Evolutionary conservation across 1,139 yeast genomes (phyloP), one percentile per base, ranked within the genome.

Genomic region (Sugiyamaella novakii): DNA sequence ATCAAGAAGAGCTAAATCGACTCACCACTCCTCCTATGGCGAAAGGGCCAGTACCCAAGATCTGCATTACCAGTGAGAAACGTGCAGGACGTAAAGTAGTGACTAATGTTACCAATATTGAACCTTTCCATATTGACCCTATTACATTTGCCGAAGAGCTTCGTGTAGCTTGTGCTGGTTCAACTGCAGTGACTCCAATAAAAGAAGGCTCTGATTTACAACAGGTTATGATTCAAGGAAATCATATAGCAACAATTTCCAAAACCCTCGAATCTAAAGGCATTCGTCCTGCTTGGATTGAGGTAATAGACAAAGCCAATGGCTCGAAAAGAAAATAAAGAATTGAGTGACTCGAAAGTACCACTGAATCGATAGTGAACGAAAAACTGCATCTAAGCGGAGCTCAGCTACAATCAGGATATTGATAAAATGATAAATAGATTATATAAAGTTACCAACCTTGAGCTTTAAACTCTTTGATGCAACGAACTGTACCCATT

Each of bases 171-270:
- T 92, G 98, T 66, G 92, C 96, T 15, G 96, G 96, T 0, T 86
- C 97, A 0, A 78, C 95, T 0, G 83, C 96, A 0, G 78, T 87
- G 12, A 76, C 78, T 45, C 83, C 86, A 2, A 54, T 62, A 14
- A 56, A 52, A 37, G 69, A 65, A 37, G 69, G 68, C 2, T 50
- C 61, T 8, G 80, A 77, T 21, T 62, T 77, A 5, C 68, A 73
- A 22, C 95, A 87, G 58, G 89, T 91, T 1, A 76, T 81, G 43
- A 95, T 92, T 2, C 98, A 92, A 67, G 98, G 98, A 0, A 87
- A 94, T 2, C 98, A 92, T 63, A 83, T 84, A 12, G 76, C 78
- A 45, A 67, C 78, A 1, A 79, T 87, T 11, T 71, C 75, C 15
- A 82, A 81, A 3, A 65, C 83, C 31, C 70, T 91, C 52, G 77